Evolutionary conservation across 331 rosid genomes (phyloP), one percentile per base, ranked within the genome.

Genomic region (Malus hybrid): DNA sequence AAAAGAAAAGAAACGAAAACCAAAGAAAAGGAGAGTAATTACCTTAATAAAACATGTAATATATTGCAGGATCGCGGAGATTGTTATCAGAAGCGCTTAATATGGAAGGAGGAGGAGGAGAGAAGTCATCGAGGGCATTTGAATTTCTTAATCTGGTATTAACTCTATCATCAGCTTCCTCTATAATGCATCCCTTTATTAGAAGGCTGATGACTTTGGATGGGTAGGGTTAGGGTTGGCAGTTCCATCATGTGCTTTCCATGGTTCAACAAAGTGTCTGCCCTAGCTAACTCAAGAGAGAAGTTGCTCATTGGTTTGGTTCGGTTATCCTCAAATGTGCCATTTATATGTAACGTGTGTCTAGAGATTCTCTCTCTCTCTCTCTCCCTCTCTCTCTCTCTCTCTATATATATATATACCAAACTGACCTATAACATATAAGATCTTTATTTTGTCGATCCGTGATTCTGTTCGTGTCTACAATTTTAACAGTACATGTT

Each of bases 191-290:
- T 19, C 27, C 18, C 27, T 29, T 70, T 54, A 79, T 66, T 76
- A 80, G 67, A 73, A 61, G 88, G 81, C 12, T 27, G 81, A 28
- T 27, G 78, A 73, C 54, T 85, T 77, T 73, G 80, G 69, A 82
- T 65, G 60, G 22, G 39, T 31, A 57, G 70, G 61, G 44, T 18
- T 81, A 55, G 29, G 3, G 64, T 59, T 59, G 93, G 90, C 77
- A 80, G 96, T 85, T 90, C 32, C 67, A 66, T 88, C 96, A 90
- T 83, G 90, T 77, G 83, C 79, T 70, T 74, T 83, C 74, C 80
- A 79, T 90, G 96, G 72, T 79, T 74, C 78, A 90, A 86, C 90
- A 65, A 87, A 83, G 77, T 77, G 19, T 72, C 1, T 22, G 46
- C 52, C 13, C 31, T 65, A 63, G n/a, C 77, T 65, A 63, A 27